phyloP scores from a whole-genome alignment of 225 moss, liverwort and hornwort species.

The Rhytidiadelphus loreus region DNA sequence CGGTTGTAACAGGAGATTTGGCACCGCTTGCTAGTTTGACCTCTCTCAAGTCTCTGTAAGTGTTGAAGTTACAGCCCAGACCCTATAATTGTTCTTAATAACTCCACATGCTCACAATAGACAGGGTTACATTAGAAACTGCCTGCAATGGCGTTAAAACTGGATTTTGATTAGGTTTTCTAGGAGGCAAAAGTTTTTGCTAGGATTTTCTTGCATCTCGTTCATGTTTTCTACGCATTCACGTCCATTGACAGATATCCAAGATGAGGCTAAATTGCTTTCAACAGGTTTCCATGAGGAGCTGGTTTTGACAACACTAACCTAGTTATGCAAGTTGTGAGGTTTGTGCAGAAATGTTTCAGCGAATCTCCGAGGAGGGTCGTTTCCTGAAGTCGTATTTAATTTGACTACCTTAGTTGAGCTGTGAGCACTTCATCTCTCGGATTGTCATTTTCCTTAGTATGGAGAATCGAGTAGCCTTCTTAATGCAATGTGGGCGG shows the following conservation, averaged over 20 bases:
- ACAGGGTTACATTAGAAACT: background rate
- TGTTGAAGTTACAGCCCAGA: background rate
- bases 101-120: background rate
- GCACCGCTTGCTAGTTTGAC: conserved; percentile 23
- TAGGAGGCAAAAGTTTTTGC: background rate
- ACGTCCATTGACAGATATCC: background rate
- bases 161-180: background rate
- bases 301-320: background rate
- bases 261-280: background rate
- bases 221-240: background rate
- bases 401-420: conserved; percentile 18
- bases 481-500: background rate
- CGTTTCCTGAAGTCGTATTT: conserved; percentile 21
- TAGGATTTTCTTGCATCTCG: background rate
- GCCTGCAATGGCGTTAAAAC: background rate
- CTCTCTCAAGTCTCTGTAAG: conserved; percentile 29
- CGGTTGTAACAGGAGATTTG: conserved; percentile 3
- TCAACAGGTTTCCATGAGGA: background rate
- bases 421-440: conserved; percentile 4
- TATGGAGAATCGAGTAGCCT: background rate
- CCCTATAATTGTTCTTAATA: background rate
- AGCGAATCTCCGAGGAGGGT: background rate
- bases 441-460: background rate
- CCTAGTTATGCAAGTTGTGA: background rate
- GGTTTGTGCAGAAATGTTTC: conserved; percentile 23